Evolutionary conservation across 2,329 filamentous ascomycete species (phyloP), one percentile per base, ranked within the genome.

Genomic region (Penicillium occitanis): DNA sequence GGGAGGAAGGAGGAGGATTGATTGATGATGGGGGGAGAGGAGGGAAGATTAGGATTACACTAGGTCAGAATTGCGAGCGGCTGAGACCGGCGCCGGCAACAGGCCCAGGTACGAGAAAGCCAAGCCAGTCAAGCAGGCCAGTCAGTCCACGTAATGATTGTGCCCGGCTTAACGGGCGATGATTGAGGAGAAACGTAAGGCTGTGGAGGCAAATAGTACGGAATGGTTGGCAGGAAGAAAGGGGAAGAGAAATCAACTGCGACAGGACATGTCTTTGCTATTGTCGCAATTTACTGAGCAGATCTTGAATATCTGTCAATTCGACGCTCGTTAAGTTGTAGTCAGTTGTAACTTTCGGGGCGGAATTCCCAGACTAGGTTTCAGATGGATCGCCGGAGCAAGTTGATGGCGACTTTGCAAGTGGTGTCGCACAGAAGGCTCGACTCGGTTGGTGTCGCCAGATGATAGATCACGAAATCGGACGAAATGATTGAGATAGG

Each of bases 1-100:
- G 46, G 61, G 30, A 64, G 67, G 40, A 17, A n/a, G 60, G 30
- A 63, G 53, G 63, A 62, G 40, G 64, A 44, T 6, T 44, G 55
- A 33, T 33, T 33, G 33, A 35, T 10, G 33, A 35, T 35, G 55
- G 65, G 42, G 35, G 25, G 25, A 25, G 25, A 25, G 25, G 33
- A 40, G n/a, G n/a, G 33, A 58, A 40, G 53, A 40, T 58, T 13
- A 19, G 33, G n/a, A 25, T 30, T 14, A 44, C 37, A 25, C 19
- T 28, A 60, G 53, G 53, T 57, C 53, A 57, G 53, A 57, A 57
- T 25, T 57, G 59, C 61, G 46, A 55, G 61, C 61, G 61, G 61
- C 61, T 63, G 61, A 63, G 61, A 55, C 61, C 48, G 50, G 48
- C 42, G 44, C 42, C 42, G 59, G 42, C 44, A 48, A 50, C 44